Evolutionary conservation across 169 alveolate genomes (phyloP).

Genomic region (Cryptosporidium ryanae): DNA sequence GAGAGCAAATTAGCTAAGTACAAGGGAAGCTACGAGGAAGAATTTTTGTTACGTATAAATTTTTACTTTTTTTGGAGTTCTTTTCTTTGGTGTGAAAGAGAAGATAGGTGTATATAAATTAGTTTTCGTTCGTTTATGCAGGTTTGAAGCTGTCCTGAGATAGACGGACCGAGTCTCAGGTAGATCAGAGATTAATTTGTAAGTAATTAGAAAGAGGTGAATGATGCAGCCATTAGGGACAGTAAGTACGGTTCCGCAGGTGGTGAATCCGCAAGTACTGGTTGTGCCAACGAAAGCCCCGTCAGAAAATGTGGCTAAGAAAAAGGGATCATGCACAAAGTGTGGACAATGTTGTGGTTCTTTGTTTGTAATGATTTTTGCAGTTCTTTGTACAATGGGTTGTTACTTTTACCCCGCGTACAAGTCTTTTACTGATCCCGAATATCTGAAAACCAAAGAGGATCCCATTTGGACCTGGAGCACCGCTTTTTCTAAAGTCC

Average conservation of each 20-base stretch:
- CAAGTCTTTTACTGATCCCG: slow-evolving; percentile 41
- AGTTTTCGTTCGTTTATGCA: background rate
- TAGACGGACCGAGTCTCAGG: no score
- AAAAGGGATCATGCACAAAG: slow-evolving; percentile 13
- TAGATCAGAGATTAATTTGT: background rate
- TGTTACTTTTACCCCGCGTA: slow-evolving; percentile 52
- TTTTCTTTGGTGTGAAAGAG: no score
- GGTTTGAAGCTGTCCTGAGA: no score
- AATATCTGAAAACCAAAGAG: slow-evolving; percentile 23
- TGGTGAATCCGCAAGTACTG: slow-evolving; percentile 49
- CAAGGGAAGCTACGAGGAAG: no score
- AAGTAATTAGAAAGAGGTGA: no score
- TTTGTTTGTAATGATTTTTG: slow-evolving; percentile 36
- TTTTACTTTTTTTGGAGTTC: no score
- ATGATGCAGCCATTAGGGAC: slow-evolving; percentile 62
- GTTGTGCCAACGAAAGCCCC: slow-evolving; percentile 5
- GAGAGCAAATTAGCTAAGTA: no score
- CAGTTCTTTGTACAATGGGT: slow-evolving; percentile 31
- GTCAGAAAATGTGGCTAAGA: background rate
- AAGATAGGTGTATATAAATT: no score
- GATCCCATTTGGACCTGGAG: slow-evolving; percentile 70
- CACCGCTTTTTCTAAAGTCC: slow-evolving; percentile 12
- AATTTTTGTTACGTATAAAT: no score
- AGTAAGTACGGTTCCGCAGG: slow-evolving; percentile 40
- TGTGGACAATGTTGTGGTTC: slow-evolving; percentile 71